Conservation (phyloP, 495 filamentous ascomycete genomes). For the Glutinoglossum americanum region DNA sequence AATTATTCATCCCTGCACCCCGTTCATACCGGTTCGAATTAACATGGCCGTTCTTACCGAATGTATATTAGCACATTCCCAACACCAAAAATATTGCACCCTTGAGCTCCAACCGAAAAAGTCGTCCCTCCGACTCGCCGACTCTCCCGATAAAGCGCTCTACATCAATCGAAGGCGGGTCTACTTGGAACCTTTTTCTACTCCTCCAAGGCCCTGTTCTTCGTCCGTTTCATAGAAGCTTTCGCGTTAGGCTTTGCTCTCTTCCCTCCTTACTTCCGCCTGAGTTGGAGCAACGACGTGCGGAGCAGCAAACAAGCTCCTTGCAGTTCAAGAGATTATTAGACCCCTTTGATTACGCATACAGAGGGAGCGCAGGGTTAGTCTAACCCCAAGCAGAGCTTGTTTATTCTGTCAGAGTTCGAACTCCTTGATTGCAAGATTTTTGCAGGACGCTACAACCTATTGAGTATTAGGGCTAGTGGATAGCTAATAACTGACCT, state of each 20-base stretch:
- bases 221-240: too few relatives aligned
- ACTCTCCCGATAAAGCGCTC: background rate
- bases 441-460: background rate
- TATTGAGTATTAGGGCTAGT: background rate
- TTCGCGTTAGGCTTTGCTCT: too few relatives aligned
- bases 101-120: background rate
- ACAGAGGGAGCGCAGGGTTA: background rate
- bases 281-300: background rate
- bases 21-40: background rate
- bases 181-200: background rate
- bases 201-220: background rate
- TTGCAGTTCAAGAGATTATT: background rate
- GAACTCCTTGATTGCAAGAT: background rate
- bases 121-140: background rate
- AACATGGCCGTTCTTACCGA: background rate
- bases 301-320: background rate
- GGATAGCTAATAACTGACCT: background rate
- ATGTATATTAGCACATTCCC: background rate
- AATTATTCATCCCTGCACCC: slow-evolving; percentile 1
- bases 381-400: background rate
- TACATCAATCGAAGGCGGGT: background rate
- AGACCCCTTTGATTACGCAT: background rate
- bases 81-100: background rate
- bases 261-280: too few relatives aligned
- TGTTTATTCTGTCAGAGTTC: background rate